Conservation (phyloP, 164 flowering plant genomes). For the Macadamia tetraphylla region DNA sequence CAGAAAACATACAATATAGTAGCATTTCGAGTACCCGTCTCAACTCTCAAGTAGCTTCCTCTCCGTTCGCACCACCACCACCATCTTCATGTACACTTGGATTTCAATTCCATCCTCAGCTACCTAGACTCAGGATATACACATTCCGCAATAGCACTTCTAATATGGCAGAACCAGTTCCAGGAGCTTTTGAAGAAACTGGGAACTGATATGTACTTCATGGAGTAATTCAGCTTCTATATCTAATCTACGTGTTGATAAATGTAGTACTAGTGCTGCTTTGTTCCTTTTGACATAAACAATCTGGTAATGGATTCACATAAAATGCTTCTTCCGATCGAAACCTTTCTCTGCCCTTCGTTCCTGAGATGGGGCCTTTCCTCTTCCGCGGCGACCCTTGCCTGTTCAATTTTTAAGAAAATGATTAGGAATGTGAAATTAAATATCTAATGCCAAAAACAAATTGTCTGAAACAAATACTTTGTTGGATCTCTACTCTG, state of each 20-base stretch:
- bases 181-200: neutral
- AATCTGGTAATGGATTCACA: slow-evolving; percentile 91
- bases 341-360: slow-evolving; percentile 88
- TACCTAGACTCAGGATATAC: slow-evolving; percentile 13
- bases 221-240: slow-evolving; percentile 4
- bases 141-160: slow-evolving; percentile 10
- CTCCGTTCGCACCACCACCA: neutral
- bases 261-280: slow-evolving; percentile 20
- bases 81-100: slow-evolving; percentile 1
- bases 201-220: neutral
- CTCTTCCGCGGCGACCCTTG: slow-evolving; percentile 92
- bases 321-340: slow-evolving; percentile 94
- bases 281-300: slow-evolving; percentile 57
- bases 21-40: neutral
- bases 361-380: slow-evolving; percentile 89
- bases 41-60: neutral
- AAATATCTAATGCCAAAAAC: neutral
- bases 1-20: neutral
- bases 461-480: neutral
- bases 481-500: neutral
- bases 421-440: neutral
- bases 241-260: neutral
- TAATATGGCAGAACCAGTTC: slow-evolving; percentile 6
- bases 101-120: neutral
- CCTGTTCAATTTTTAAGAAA: slow-evolving; percentile 32